A percentile compares a stretch with the other conserved stretches of the same genome.
These are phyloP conservation scores for Bertia moriformis DNA, from an alignment of 2,329 filamentous ascomycete species.

Conservation along the genomic window DNA sequence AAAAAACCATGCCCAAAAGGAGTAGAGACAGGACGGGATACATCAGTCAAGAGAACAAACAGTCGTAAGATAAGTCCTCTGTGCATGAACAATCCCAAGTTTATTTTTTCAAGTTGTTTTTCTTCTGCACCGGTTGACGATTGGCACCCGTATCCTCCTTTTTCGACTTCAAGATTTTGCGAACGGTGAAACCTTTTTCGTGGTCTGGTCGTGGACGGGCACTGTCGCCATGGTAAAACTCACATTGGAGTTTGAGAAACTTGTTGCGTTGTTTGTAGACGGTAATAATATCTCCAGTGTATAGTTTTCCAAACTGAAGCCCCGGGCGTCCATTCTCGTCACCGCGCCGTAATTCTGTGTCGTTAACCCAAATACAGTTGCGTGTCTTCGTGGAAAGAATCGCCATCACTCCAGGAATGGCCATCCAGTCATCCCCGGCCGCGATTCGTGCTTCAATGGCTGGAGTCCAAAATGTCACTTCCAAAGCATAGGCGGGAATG, in stretches of 20 bases:
- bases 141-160: neutral
- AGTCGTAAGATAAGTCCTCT: no score
- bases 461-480: neutral
- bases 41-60: no score
- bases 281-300: conserved; percentile 1
- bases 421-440: neutral
- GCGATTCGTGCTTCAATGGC: neutral
- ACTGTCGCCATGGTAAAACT: neutral
- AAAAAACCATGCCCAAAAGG: no score
- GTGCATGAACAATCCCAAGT: no score
- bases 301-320: neutral
- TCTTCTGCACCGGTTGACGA: neutral
- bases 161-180: neutral
- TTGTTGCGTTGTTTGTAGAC: neutral
- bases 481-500: neutral
- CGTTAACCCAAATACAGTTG: conserved; percentile 1
- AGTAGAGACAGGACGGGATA: no score
- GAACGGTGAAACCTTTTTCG: neutral
- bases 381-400: neutral
- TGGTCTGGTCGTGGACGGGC: neutral
- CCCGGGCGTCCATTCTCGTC: neutral
- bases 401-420: neutral
- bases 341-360: neutral
- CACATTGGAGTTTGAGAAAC: neutral
- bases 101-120: no score